These are phyloP conservation scores for Mimosa pudica DNA, from an alignment of 306 rosid species.

Conservation along the genomic window DNA sequence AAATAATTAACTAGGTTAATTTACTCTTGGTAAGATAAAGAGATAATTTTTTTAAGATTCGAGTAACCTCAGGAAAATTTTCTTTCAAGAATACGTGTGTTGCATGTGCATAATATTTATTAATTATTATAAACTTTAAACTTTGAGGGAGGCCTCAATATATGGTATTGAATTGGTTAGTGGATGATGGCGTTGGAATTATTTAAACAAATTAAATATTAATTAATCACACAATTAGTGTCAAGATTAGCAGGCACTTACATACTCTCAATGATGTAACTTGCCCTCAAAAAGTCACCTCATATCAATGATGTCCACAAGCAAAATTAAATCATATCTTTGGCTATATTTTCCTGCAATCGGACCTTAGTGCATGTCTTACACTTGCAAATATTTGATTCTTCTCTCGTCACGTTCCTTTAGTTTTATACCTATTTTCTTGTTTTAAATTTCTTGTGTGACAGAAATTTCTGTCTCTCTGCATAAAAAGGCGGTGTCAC, in stretches of 20 bases:
- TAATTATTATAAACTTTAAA: conserved; percentile 4
- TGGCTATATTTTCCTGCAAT: conserved; percentile 42
- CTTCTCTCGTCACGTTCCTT: conserved; percentile 45
- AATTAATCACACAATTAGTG: conserved; percentile 26
- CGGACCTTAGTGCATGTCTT: conserved; percentile 46
- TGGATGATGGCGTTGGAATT: conserved; percentile 35
- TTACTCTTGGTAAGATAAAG: neutral
- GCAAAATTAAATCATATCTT: conserved; percentile 35
- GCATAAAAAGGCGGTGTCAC: conserved; percentile 38
- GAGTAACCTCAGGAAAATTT: conserved; percentile 2
- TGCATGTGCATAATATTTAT: conserved; percentile 19
- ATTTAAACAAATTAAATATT: conserved; percentile 6
- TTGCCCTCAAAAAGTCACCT: conserved; percentile 53
- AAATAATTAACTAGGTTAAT: neutral
- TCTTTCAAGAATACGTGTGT: conserved; percentile 8
- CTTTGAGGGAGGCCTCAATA: neutral
- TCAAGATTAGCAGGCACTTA: conserved; percentile 35
- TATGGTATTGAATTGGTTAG: conserved; percentile 5
- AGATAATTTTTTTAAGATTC: conserved; percentile 21
- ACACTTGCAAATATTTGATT: conserved; percentile 48
- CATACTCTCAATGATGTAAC: conserved; percentile 53
- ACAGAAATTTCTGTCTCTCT: conserved; percentile 23
- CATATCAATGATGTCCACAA: conserved; percentile 39
- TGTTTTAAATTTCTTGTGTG: conserved; percentile 6
- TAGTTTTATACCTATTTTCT: neutral